Evolutionary conservation across 176 grass and related monocot genomes (phyloP), one percentile per base, ranked within the genome.

Genomic region (Lolium perenne): DNA sequence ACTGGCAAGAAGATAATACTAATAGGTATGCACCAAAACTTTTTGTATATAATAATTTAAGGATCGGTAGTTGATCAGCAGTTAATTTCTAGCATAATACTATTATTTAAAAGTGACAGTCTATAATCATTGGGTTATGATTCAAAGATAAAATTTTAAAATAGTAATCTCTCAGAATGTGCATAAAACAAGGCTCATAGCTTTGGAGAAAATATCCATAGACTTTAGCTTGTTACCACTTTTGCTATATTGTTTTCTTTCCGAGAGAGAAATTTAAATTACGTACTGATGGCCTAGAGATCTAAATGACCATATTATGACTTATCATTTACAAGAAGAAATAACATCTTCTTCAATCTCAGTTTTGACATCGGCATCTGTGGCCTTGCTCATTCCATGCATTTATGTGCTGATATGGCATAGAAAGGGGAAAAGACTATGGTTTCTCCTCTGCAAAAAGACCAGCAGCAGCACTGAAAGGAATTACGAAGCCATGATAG

Each of bases 321-420:
- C 25, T 22, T 60, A 20, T 60, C 4, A 63, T 26, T 11, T 32
- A 38, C 0, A 67, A 8, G 1, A 67, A 7, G 6, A 32, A 66
- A 68, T 68, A 40, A 68, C 15, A 40, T 4, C 0, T 77, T 5
- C 7, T 72, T 74, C 29, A 32, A 54, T 88, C 4, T 16, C 81
- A 88, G 66, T 84, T 53, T 56, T 47, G 48, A 23, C 2, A 22
- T 13, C 77, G 25, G 76, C 35, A 49, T 13, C 68, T 50, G 82
- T 23, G 76, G 4, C 23, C 13, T 65, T 89, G 21, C 67, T 89
- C 21, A 1, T 89, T 38, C 29, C 21, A 49, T 74, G 71, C 26
- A 1, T 74, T 74, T 74, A 49, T 74, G n/a, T 74, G 2, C 1
- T 74, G 43, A 14, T 74, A 26, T 22, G 46, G 46, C 21, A 17